These are phyloP conservation scores for Bryoerythrophyllum caledonicum DNA, from an alignment of 225 moss, liverwort and hornwort genomes.

Conservation along the genomic window DNA sequence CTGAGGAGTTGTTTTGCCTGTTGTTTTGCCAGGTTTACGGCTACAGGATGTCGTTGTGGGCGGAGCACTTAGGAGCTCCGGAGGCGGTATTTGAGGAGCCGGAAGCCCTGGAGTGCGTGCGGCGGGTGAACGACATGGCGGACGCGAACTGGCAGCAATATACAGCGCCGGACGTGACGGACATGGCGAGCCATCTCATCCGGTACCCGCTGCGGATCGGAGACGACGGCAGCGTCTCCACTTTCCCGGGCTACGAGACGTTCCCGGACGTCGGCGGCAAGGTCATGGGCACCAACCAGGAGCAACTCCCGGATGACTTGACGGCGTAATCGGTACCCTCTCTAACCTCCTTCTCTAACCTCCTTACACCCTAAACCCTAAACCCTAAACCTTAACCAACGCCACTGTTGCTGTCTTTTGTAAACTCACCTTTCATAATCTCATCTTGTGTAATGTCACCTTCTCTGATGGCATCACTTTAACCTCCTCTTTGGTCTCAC, in stretches of 20 bases:
- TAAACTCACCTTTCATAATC: too few species aligned
- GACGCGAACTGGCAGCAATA: slow-evolving; percentile 79
- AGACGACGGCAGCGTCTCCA: slow-evolving; percentile 55
- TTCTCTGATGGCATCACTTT: too few species aligned
- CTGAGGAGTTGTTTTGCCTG: too few species aligned
- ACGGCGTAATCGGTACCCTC: slow-evolving; percentile 30
- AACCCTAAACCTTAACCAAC: too few species aligned
- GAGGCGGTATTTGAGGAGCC: slow-evolving; percentile 64
- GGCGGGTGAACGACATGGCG: slow-evolving; percentile 64
- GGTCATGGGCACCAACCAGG: slow-evolving; percentile 66
- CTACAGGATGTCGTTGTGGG: slow-evolving; percentile 88
- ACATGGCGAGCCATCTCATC: slow-evolving; percentile 76
- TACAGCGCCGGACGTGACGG: slow-evolving; percentile 63
- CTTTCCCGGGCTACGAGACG: slow-evolving; percentile 45
- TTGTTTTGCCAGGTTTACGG: slow-evolving; percentile 68
- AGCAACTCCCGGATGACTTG: slow-evolving; percentile 52
- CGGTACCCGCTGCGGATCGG: slow-evolving; percentile 71
- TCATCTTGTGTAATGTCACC: too few species aligned
- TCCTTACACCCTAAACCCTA: too few species aligned
- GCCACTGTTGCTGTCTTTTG: too few species aligned
- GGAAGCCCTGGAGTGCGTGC: slow-evolving; percentile 75
- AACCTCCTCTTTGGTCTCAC: too few species aligned
- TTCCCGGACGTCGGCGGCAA: slow-evolving; percentile 96
- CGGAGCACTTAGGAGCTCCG: slow-evolving; percentile 73
- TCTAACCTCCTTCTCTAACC: too few species aligned